Evolutionary conservation across 2,329 filamentous ascomycete genomes (phyloP), one percentile per base, ranked within the genome.

Genomic region (Grosmannia serpens): DNA sequence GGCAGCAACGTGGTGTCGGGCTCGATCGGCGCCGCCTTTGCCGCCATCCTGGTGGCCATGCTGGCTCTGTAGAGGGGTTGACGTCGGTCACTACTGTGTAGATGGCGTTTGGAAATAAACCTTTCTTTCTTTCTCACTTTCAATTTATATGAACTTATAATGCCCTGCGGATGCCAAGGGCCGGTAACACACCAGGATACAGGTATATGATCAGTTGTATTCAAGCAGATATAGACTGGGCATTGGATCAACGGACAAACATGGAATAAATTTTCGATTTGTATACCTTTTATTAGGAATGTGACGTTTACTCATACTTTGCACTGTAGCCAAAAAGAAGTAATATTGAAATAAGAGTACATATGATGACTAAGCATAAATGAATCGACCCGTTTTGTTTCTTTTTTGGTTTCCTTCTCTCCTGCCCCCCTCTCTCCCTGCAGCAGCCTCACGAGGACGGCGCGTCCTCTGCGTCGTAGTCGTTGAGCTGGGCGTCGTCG

Each of bases 21-120:
- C 57, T 69, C 67, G n/a, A 58, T 70, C 29, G 65, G 63, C 4
- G 70, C 65, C 27, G 67, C 65, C 33, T 64, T 71, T 54, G 64
- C 64, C 31, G 69, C 66, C 38, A 61, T 68, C 49, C 64, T 71
- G 62, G 65, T 61, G 17, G 69, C 66, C 26, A 65, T 71, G 46
- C 65, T 71, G 54, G 65, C 66, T 54, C 60, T 71, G 59, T 72
- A 67, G 69, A 63, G 3, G 17, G 44, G 44, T 31, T 17, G 24
- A 27, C 27, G 35, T 10, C 17, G 17, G 31, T n/a, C 17, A 24
- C 29, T 35, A 31, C 27, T 38, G 46, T 44, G 17, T 44, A 24
- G 47, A 52, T 50, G 56, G 55, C 55, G 55, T 53, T 53, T 53
- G 33, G n/a, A 9, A 24, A 44, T 47, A 35, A 9, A 20, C 8